Conservation (phyloP, 169 alveolate genomes). For the Condylostoma magnum region DNA sequence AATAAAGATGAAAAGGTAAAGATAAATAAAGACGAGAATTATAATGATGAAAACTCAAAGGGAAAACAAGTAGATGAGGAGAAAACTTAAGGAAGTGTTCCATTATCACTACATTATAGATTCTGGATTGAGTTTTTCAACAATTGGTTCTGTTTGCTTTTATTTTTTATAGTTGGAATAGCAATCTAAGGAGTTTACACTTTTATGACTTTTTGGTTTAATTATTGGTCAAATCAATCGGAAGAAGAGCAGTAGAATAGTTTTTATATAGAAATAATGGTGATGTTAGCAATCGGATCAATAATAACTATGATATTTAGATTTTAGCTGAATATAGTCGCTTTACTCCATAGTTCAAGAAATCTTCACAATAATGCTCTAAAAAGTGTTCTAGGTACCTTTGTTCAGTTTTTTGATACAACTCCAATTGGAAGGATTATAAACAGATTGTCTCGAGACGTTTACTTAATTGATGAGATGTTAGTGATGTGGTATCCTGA, state of each 20-base stretch:
- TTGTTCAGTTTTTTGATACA: conserved; percentile 79
- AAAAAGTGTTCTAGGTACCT: too few species aligned
- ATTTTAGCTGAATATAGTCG: too few species aligned
- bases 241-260: not conserved
- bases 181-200: conserved; percentile 8
- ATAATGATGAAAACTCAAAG: not conserved
- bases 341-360: too few species aligned
- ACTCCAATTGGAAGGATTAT: conserved; percentile 82
- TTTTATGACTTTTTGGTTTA: not conserved
- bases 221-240: not conserved
- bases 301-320: too few species aligned
- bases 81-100: not conserved
- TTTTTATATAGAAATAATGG: not conserved
- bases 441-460: conserved; percentile 68
- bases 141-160: not conserved
- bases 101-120: not conserved
- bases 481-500: conserved; percentile 20
- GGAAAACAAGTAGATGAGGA: not conserved
- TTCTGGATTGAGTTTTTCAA: not conserved
- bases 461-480: conserved; percentile 40
- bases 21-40: not conserved
- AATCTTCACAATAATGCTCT: too few species aligned
- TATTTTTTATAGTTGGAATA: not conserved
- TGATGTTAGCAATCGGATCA: not conserved
- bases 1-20: not conserved